Evolutionary conservation across 2,329 filamentous ascomycete species (phyloP), one percentile per base, ranked within the genome.

Genomic region (Trichoderma afroharzianum): DNA sequence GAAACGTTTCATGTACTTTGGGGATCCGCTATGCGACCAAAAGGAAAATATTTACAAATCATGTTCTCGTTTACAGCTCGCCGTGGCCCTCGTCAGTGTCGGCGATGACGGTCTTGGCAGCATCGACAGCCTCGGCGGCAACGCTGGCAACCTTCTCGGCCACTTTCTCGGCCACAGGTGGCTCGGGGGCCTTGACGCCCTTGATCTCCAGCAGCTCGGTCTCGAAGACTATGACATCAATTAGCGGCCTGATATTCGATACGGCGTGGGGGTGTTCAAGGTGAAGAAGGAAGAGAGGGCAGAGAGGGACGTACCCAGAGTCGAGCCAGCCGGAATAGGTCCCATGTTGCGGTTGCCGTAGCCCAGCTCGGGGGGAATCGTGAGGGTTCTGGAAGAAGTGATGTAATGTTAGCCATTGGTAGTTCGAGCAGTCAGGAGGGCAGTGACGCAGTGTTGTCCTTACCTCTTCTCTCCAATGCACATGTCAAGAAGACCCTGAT

Each of bases 391-490:
- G 73, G 9, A 69, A 63, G 72, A 72, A 68, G 73, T 72, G 67
- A 24, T 75, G 72, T 75, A 77, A 71, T 78, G 75, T 63, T 58
- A 61, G 55, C 36, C 28, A 59, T 50, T 43, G 39, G 32, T 36
- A 58, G 30, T 39, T n/a, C 18, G 5, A 55, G 26, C 28, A n/a
- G 50, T 36, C 8, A 33, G 36, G 39, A 24, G 8, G 63, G 33
- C 4, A 39, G 47, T 62, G 67, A 58, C 57, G 67, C 43, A 33
- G 57, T 14, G 43, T 24, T 61, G 0, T 43, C 76, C 82, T 82
- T 77, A 85, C 86, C 88, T 89, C 86, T 95, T 95, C 86, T 98
- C 95, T 74, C 96, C 95, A 76, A 97, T 92, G 83, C 96, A 98
- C 95, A 98, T 98, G 79, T 93, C 93, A 68, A 96, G 77, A 50